phyloP scores from a whole-genome alignment of 2,329 filamentous ascomycete genomes.

The Onygenales sp. region DNA sequence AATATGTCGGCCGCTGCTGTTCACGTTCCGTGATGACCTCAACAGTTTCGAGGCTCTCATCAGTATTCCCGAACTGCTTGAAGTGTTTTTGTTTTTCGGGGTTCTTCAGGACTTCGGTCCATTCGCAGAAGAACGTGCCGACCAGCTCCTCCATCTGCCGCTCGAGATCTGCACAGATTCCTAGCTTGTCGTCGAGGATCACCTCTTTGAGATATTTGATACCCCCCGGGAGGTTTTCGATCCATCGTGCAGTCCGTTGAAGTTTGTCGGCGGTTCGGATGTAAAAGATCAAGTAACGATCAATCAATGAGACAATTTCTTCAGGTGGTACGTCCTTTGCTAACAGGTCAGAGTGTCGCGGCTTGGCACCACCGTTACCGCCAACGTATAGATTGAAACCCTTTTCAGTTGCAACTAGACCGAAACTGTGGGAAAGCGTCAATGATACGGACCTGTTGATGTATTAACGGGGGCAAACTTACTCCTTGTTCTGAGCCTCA shows the following conservation, averaged over 20 bases:
- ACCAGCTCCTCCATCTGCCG: slow-evolving; percentile 81
- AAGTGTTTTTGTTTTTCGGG: slow-evolving; percentile 62
- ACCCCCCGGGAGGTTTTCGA: slow-evolving; percentile 74
- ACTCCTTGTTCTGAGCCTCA: slow-evolving; percentile 88
- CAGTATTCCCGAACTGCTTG: slow-evolving; percentile 74
- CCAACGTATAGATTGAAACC: slow-evolving; percentile 89
- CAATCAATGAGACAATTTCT: slow-evolving; percentile 72
- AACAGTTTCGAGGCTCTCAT: slow-evolving; percentile 58
- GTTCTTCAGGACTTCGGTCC: slow-evolving; percentile 69
- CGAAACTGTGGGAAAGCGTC: slow-evolving; percentile 49
- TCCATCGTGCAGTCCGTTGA: slow-evolving; percentile 79
- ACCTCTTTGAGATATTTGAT: slow-evolving; percentile 76
- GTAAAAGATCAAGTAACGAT: slow-evolving; percentile 88
- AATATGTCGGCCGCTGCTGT: slow-evolving; percentile 66
- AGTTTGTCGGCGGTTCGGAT: slow-evolving; percentile 86
- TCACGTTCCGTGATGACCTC: slow-evolving; percentile 63
- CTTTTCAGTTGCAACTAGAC: slow-evolving; percentile 83
- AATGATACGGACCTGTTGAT: no score
- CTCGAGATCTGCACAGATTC: slow-evolving; percentile 75
- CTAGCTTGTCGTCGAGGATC: slow-evolving; percentile 74
- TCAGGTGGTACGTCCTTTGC: slow-evolving; percentile 78
- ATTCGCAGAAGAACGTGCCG: slow-evolving; percentile 79
- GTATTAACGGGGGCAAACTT: slow-evolving; percentile 21
- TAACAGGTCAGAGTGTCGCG: slow-evolving; percentile 69
- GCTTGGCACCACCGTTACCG: slow-evolving; percentile 81